These are phyloP conservation scores for Pythium grandisporangium DNA, from an alignment of 352 stramenopile genomes.

Conservation along the genomic window DNA sequence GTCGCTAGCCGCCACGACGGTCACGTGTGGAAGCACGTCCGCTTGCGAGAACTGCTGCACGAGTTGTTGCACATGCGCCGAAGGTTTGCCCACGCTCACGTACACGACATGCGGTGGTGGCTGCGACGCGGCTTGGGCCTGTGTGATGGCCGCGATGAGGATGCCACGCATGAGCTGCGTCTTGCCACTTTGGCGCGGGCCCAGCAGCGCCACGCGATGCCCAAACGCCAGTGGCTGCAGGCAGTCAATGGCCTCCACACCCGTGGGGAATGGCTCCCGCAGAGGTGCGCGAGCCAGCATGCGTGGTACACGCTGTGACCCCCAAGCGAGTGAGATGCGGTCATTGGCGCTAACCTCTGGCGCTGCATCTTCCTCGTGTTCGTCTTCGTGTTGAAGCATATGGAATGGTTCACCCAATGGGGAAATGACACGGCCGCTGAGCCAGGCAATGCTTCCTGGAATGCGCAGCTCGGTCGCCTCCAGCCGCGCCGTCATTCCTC, in stretches of 20 bases:
- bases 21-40: slow-evolving; percentile 38
- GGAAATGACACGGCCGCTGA: slow-evolving; percentile 37
- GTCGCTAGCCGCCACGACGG: slow-evolving; percentile 55
- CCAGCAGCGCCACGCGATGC: slow-evolving; percentile 57
- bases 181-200: slow-evolving; percentile 63
- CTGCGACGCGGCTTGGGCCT: slow-evolving; percentile 11
- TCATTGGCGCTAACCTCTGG: too few relatives aligned
- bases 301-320: slow-evolving; percentile 47
- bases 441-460: slow-evolving; percentile 24
- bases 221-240: slow-evolving; percentile 64
- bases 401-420: slow-evolving; percentile 32
- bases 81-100: slow-evolving; percentile 57
- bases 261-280: slow-evolving; percentile 43
- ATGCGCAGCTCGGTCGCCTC: slow-evolving; percentile 41
- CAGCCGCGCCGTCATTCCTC: slow-evolving; percentile 56
- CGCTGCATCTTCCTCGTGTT: slow-evolving; percentile 1
- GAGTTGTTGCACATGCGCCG: slow-evolving; percentile 52
- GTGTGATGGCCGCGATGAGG: slow-evolving; percentile 43
- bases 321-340: slow-evolving; percentile 37
- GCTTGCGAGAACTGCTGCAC: slow-evolving; percentile 36
- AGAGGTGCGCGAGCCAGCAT: slow-evolving; percentile 50
- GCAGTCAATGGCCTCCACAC: slow-evolving; percentile 65
- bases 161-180: slow-evolving; percentile 59
- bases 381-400: slow-evolving; percentile 6
- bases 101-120: slow-evolving; percentile 66